A percentile compares a stretch with the other conserved stretches of the same genome.
These are phyloP conservation scores for Termitomyces sp. DNA, from an alignment of 768 basidiomycete genomes.

Conservation along the genomic window DNA sequence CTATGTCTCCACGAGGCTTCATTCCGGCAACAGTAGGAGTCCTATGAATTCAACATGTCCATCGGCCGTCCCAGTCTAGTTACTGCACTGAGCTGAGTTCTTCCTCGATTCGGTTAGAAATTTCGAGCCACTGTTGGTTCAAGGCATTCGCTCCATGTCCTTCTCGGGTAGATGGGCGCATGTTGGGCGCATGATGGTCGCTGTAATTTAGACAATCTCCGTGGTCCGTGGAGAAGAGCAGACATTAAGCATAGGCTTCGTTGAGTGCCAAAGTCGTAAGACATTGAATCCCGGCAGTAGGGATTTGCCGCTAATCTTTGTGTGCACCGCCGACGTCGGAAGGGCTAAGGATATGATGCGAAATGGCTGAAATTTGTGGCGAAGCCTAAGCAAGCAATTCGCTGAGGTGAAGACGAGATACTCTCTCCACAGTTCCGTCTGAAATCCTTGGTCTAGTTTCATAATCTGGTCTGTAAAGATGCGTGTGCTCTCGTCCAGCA, in stretches of 20 bases:
- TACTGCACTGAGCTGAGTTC: not conserved
- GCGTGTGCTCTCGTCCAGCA: not conserved
- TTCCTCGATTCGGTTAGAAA: not conserved
- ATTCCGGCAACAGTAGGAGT: not conserved
- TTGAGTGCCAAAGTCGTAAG: not conserved
- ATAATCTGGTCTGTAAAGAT: too few species aligned
- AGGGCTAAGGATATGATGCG: not conserved
- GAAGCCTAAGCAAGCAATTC: not conserved
- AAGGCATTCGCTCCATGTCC: too few species aligned
- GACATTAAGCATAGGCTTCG: not conserved
- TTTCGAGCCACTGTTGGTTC: not conserved
- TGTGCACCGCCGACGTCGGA: not conserved
- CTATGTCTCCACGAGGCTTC: not conserved
- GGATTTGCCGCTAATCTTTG: not conserved
- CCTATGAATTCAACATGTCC: not conserved
- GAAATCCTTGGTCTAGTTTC: too few species aligned
- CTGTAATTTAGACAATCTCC: conserved; percentile 8
- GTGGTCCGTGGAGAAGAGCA: not conserved
- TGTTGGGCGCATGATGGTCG: not conserved
- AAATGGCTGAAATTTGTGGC: too few species aligned
- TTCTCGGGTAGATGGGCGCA: not conserved
- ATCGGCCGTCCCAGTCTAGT: not conserved
- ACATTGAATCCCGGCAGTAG: not conserved
- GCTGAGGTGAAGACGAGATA: not conserved
- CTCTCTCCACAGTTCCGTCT: not conserved